Evolutionary conservation across 2,329 filamentous ascomycete genomes (phyloP).

Genomic region (Neophaeococcomyces aloes): DNA sequence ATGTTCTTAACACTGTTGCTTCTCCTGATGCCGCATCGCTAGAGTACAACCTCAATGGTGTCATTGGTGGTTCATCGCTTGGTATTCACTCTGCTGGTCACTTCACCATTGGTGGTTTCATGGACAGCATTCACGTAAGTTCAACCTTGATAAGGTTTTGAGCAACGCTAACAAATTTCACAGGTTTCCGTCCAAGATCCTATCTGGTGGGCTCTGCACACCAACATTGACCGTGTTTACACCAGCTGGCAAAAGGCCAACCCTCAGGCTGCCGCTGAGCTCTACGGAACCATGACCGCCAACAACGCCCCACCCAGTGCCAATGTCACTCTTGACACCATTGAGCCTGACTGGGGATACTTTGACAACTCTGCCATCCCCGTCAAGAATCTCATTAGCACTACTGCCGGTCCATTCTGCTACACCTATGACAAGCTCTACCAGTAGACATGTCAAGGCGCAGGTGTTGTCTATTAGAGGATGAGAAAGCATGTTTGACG

Average conservation of each 20-base stretch:
- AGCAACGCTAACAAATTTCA: too few relatives aligned
- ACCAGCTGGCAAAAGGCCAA: constrained; percentile 20
- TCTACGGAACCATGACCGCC: constrained; percentile 19
- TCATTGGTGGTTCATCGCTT: constrained; percentile 17
- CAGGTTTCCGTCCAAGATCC: constrained; percentile 18
- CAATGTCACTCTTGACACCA: constrained; percentile 19
- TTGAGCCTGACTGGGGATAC: constrained; percentile 20
- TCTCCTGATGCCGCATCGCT: constrained; percentile 17
- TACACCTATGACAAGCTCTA: constrained; percentile 18
- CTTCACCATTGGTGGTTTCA: constrained; percentile 20
- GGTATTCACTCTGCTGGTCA: constrained; percentile 22
- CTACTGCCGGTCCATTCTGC: constrained; percentile 21
- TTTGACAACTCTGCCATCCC: constrained; percentile 13
- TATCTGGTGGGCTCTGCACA: constrained; percentile 21
- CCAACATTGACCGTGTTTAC: constrained; percentile 21
- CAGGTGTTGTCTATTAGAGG: too few relatives aligned
- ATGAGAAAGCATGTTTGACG: too few relatives aligned
- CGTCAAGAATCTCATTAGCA: constrained; percentile 20
- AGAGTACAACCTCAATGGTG: constrained; percentile 19
- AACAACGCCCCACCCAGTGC: constrained; percentile 17
- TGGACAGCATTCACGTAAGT: constrained; percentile 19
- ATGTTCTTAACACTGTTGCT: constrained; percentile 16
- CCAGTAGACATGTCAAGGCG: background rate
- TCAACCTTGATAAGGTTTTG: too few relatives aligned
- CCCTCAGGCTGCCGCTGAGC: constrained; percentile 14